A percentile compares a stretch with the other conserved stretches of the same genome.
Evolutionary conservation across 2,329 filamentous ascomycete species (phyloP).

Genomic region (Fusarium armeniacum): DNA sequence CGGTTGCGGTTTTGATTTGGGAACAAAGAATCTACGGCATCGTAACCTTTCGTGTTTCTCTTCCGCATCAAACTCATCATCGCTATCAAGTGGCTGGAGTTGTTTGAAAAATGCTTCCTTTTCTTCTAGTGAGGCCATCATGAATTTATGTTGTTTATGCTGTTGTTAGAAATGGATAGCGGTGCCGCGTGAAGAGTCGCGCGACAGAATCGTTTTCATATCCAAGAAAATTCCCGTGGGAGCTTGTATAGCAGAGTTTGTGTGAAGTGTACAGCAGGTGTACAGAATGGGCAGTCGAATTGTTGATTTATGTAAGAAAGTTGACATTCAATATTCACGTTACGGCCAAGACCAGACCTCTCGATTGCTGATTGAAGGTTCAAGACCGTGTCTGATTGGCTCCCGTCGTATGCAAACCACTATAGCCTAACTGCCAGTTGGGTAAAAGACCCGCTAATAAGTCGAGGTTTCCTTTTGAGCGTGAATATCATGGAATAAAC

Average conservation of each 20-base stretch:
- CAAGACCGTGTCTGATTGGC: conserved; percentile 27
- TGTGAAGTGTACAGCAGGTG: conserved; percentile 12
- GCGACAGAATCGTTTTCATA: conserved; percentile 17
- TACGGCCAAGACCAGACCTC: conserved; percentile 1
- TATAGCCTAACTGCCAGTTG: conserved; percentile 25
- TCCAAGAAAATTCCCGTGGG: background rate
- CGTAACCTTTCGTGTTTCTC: conserved; percentile 55
- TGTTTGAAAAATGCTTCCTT: conserved; percentile 64
- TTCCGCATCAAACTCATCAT: conserved; percentile 49
- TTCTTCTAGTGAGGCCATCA: conserved; percentile 54
- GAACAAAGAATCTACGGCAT: conserved; percentile 51
- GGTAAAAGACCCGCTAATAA: conserved; percentile 19
- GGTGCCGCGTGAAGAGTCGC: conserved; percentile 10
- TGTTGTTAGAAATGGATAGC: conserved; percentile 1
- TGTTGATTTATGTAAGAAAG: conserved; percentile 3
- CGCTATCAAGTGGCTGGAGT: conserved; percentile 56
- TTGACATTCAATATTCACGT: conserved; percentile 12
- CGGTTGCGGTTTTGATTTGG: conserved; percentile 8
- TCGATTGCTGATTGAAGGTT: background rate
- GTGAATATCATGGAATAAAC: background rate
- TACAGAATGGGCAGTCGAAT: background rate
- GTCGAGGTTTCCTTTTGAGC: background rate
- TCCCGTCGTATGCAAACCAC: conserved; percentile 10
- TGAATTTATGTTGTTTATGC: background rate
- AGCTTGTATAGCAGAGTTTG: conserved; percentile 12